Percentiles rank a stretch among this genome's conserved stretches.
Conservation (phyloP, 2,329 filamentous ascomycete genomes). For the Lachnellula occidentalis region DNA sequence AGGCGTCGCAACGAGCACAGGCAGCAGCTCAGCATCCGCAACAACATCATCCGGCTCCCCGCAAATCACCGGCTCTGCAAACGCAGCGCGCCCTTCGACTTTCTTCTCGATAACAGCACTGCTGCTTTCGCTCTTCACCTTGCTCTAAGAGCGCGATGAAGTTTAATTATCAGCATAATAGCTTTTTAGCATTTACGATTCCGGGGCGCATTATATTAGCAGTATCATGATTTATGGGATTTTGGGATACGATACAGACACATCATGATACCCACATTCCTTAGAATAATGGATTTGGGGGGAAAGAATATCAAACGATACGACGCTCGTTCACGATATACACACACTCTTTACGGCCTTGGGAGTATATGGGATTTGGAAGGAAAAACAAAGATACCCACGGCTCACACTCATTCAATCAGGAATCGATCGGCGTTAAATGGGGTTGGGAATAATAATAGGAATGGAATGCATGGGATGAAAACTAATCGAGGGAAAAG, state of each 20-base stretch:
- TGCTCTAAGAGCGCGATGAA: neutral
- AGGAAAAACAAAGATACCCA: neutral
- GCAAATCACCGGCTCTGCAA: constrained; percentile 1
- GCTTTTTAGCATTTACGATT: neutral
- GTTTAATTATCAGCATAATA: too few species aligned
- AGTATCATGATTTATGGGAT: neutral
- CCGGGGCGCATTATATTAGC: neutral
- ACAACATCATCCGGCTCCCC: neutral
- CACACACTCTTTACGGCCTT: neutral
- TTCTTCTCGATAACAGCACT: neutral
- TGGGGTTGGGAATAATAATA: neutral
- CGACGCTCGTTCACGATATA: neutral
- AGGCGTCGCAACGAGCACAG: neutral
- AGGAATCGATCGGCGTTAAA: neutral
- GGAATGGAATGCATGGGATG: neutral
- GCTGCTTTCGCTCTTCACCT: neutral
- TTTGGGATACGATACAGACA: neutral
- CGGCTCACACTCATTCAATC: neutral
- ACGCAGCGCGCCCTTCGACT: neutral
- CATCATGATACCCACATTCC: neutral
- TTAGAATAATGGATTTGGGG: neutral
- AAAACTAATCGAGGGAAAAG: neutral
- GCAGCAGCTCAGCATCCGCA: neutral
- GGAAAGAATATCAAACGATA: neutral
- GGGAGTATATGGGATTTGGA: neutral